Percentiles rank a stretch among this genome's conserved stretches.
Conservation (phyloP, 768 basidiomycete species). For the Agaricus bisporus region DNA sequence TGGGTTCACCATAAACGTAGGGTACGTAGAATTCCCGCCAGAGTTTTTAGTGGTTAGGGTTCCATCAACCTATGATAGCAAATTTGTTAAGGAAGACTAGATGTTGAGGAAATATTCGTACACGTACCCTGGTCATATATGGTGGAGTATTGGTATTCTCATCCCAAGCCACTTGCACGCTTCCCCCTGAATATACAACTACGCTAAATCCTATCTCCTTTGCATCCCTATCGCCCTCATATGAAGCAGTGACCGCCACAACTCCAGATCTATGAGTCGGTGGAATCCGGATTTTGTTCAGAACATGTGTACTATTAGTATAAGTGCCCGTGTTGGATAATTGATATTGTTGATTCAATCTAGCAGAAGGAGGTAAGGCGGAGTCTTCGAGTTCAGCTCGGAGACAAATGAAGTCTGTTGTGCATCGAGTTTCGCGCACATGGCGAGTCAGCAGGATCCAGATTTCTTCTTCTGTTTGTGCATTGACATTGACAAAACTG, state of each 20-base stretch:
- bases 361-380: slow-evolving; percentile 7
- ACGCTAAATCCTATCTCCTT: slow-evolving; percentile 62
- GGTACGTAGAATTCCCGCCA: slow-evolving; percentile 77
- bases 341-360: neutral
- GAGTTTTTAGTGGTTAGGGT: slow-evolving; percentile 62
- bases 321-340: slow-evolving; percentile 34
- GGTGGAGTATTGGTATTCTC: slow-evolving; percentile 30
- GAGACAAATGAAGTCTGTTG: slow-evolving; percentile 65
- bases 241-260: slow-evolving; percentile 56
- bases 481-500: slow-evolving; percentile 6
- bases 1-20: slow-evolving; percentile 86
- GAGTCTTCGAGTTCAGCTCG: slow-evolving; percentile 44
- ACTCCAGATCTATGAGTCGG: slow-evolving; percentile 28
- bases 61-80: slow-evolving; percentile 46
- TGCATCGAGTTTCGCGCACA: slow-evolving; percentile 48
- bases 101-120: neutral
- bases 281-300: slow-evolving; percentile 36
- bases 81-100: neutral
- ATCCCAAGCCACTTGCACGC: slow-evolving; percentile 40
- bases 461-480: slow-evolving; percentile 27
- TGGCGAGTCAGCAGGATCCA: slow-evolving; percentile 85
- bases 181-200: slow-evolving; percentile 44
- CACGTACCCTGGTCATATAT: slow-evolving; percentile 32
- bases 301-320: slow-evolving; percentile 46
- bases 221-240: slow-evolving; percentile 49